Conservation (phyloP, 1,284 basidiomycete genomes). For the Amylostereum areolatum region DNA sequence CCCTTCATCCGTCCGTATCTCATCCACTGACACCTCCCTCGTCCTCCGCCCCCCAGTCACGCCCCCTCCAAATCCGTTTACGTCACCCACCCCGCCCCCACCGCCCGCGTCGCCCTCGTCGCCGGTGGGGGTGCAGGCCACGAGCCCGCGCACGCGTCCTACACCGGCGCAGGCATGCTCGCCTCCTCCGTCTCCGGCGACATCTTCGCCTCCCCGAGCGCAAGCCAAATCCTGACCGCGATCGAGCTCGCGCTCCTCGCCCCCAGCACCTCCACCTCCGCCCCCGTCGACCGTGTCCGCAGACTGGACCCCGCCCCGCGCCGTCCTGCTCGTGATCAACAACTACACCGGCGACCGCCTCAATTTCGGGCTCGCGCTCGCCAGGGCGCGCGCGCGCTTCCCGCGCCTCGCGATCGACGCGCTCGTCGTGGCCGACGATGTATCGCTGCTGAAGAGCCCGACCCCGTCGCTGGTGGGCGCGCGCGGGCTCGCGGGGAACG, state of each 20-base stretch:
- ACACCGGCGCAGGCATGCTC: slow-evolving; percentile 57
- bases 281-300: background rate
- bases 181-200: slow-evolving; percentile 49
- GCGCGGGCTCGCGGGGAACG: slow-evolving; percentile 57
- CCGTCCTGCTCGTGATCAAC: slow-evolving; percentile 37
- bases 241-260: slow-evolving; percentile 39
- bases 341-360: slow-evolving; percentile 58
- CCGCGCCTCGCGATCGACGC: slow-evolving; percentile 39
- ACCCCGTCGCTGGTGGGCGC: slow-evolving; percentile 39
- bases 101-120: slow-evolving; percentile 44
- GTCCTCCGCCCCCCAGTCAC: slow-evolving; percentile 20
- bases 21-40: background rate
- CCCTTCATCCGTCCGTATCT: background rate
- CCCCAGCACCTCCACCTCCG: slow-evolving; percentile 4
- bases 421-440: slow-evolving; percentile 65
- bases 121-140: slow-evolving; percentile 68
- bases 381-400: slow-evolving; percentile 42
- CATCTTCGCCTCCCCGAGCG: slow-evolving; percentile 31
- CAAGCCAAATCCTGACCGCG: slow-evolving; percentile 48
- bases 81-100: slow-evolving; percentile 24
- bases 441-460: slow-evolving; percentile 38
- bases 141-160: slow-evolving; percentile 61
- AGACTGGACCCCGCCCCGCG: slow-evolving; percentile 9
- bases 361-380: slow-evolving; percentile 66
- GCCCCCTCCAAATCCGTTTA: slow-evolving; percentile 33